Conservation (phyloP, 2,329 filamentous ascomycete genomes). For the Chrysoporthe austroafricana region DNA sequence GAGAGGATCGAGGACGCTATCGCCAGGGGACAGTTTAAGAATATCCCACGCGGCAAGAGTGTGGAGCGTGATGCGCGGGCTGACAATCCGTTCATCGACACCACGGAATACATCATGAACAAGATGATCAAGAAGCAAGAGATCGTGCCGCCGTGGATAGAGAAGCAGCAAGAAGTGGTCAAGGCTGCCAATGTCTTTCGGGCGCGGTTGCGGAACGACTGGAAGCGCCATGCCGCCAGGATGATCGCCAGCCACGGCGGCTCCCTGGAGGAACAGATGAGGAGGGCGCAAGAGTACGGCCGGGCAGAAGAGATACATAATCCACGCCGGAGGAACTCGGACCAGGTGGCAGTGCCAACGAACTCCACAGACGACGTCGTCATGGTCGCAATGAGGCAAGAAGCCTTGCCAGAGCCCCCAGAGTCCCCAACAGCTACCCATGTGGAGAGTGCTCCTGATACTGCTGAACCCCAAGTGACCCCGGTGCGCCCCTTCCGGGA, state of each 20-base stretch:
- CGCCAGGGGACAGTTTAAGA: slow-evolving; percentile 82
- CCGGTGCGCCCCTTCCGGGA: slow-evolving; percentile 74
- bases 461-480: slow-evolving; percentile 34
- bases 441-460: slow-evolving; percentile 16
- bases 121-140: slow-evolving; percentile 97
- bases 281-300: slow-evolving; percentile 73
- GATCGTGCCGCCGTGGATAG: slow-evolving; percentile 96
- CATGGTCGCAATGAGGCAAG: slow-evolving; percentile 50
- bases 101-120: slow-evolving; percentile 97
- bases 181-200: slow-evolving; percentile 73
- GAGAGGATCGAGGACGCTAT: slow-evolving; percentile 92
- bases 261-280: slow-evolving; percentile 72
- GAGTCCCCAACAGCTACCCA: slow-evolving; percentile 22
- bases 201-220: slow-evolving; percentile 74
- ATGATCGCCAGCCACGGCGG: slow-evolving; percentile 80
- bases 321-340: slow-evolving; percentile 52
- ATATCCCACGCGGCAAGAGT: slow-evolving; percentile 78
- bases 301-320: slow-evolving; percentile 72
- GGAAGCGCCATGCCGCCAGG: slow-evolving; percentile 80
- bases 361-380: slow-evolving; percentile 53
- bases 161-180: slow-evolving; percentile 91
- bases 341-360: slow-evolving; percentile 52
- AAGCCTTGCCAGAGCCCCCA: slow-evolving; percentile 31
- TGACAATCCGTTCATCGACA: slow-evolving; percentile 89
- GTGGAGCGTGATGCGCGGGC: slow-evolving; percentile 82